These are phyloP conservation scores for Stachybotrys elegans DNA, from an alignment of 2,329 filamentous ascomycete genomes.

Conservation along the genomic window DNA sequence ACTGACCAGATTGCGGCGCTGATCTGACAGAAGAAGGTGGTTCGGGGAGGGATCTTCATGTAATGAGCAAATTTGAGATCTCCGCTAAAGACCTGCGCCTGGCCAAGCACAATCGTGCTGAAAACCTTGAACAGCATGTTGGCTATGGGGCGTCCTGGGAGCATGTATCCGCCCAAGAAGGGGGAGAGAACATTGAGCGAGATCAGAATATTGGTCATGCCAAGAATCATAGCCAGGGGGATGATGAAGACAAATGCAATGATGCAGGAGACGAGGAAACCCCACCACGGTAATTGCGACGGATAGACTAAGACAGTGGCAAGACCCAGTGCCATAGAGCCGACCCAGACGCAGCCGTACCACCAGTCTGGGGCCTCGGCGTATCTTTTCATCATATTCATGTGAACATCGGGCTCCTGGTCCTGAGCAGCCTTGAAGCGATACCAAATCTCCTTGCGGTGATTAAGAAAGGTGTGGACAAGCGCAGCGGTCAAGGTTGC, in stretches of 20 bases:
- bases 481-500: constrained; percentile 39
- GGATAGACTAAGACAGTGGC: constrained; percentile 18
- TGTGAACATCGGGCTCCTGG: constrained; percentile 31
- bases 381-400: constrained; percentile 27
- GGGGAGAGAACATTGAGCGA: constrained; percentile 36
- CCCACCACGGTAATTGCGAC: constrained; percentile 23
- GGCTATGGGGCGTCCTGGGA: constrained; percentile 16
- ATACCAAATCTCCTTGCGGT: constrained; percentile 38
- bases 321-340: constrained; percentile 27
- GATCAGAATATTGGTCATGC: constrained; percentile 30
- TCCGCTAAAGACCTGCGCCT: constrained; percentile 39
- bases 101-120: constrained; percentile 23
- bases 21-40: constrained; percentile 29
- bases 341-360: constrained; percentile 26
- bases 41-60: constrained; percentile 41
- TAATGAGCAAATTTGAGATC: constrained; percentile 47
- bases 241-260: constrained; percentile 19
- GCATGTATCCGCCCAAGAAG: constrained; percentile 22
- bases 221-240: constrained; percentile 22
- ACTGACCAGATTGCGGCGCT: constrained; percentile 37
- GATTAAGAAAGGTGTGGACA: constrained; percentile 29
- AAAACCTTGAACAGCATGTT: constrained; percentile 21
- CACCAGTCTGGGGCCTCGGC: constrained; percentile 33
- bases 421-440: constrained; percentile 39
- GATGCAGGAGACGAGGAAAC: constrained; percentile 19